Evolutionary conservation across 1,284 basidiomycete species (phyloP).

Genomic region (Ustilago xerochloae): DNA sequence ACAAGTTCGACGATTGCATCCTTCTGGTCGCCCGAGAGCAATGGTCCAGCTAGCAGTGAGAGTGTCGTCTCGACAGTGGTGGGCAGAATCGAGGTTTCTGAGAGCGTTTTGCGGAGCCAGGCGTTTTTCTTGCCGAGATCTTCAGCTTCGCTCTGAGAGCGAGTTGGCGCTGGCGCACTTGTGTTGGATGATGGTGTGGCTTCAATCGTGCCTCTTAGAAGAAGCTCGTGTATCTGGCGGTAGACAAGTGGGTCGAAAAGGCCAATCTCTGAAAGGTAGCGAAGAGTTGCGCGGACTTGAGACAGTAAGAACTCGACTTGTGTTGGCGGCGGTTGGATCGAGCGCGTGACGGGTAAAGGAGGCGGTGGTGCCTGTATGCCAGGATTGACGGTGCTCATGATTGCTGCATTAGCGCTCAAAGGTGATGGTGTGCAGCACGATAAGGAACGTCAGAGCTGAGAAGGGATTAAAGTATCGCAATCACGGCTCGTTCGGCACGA

Average conservation of each 20-base stretch:
- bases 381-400: background rate
- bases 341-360: constrained; percentile 9
- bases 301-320: constrained; percentile 29
- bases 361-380: constrained; percentile 9
- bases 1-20: constrained; percentile 44
- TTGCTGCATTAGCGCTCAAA: background rate
- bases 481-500: no score
- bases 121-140: constrained; percentile 33
- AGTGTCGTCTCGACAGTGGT: constrained; percentile 48
- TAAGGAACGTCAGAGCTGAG: no score
- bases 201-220: background rate
- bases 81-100: constrained; percentile 38
- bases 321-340: constrained; percentile 12
- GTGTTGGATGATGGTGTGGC: background rate
- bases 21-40: constrained; percentile 33
- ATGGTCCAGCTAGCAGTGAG: constrained; percentile 32
- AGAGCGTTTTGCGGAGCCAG: constrained; percentile 43
- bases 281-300: constrained; percentile 18
- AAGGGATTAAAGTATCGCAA: background rate
- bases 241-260: constrained; percentile 12
- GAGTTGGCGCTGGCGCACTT: no score
- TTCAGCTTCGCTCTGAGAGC: constrained; percentile 7
- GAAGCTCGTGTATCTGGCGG: constrained; percentile 21
- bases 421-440: no score
- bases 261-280: constrained; percentile 26